These are phyloP conservation scores for Zoysia pacifica DNA, from an alignment of 176 grass and related monocot genomes.

Conservation along the genomic window DNA sequence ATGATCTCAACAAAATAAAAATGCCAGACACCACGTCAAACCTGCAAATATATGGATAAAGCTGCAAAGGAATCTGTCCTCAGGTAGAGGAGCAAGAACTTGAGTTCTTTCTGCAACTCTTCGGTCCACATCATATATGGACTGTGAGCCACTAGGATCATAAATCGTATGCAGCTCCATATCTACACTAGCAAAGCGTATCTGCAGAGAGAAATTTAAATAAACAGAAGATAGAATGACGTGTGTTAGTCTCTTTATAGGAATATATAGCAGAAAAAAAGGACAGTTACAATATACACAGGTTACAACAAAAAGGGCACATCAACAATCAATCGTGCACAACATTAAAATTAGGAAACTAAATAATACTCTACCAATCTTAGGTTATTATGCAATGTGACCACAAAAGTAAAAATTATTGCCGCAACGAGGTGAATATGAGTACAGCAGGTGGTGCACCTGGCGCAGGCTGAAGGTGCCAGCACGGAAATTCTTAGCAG, in stretches of 20 bases:
- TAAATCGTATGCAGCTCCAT: constrained; percentile 86
- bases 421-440: not conserved
- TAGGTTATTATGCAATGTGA: not conserved
- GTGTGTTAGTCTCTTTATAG: not conserved
- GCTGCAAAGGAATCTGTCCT: constrained; percentile 91
- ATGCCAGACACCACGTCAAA: constrained; percentile 30
- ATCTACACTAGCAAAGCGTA: constrained; percentile 88
- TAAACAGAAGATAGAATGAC: not conserved
- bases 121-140: constrained; percentile 79
- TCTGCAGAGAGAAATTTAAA: constrained; percentile 49
- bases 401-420: not conserved
- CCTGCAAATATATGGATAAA: constrained; percentile 99
- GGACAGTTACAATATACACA: not conserved
- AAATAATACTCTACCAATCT: not conserved
- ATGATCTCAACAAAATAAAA: not conserved
- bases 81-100: constrained; percentile 79
- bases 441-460: constrained; percentile 34
- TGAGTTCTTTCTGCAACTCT: constrained; percentile 76
- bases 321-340: not conserved
- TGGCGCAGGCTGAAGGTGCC: constrained; percentile 89
- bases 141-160: constrained; percentile 63
- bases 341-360: not conserved
- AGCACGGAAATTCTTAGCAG: constrained; percentile 98
- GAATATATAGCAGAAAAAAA: not conserved
- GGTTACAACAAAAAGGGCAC: not conserved